Evolutionary conservation across 176 grass and related monocot genomes (phyloP).

Genomic region (Aegilops sharonensis): DNA sequence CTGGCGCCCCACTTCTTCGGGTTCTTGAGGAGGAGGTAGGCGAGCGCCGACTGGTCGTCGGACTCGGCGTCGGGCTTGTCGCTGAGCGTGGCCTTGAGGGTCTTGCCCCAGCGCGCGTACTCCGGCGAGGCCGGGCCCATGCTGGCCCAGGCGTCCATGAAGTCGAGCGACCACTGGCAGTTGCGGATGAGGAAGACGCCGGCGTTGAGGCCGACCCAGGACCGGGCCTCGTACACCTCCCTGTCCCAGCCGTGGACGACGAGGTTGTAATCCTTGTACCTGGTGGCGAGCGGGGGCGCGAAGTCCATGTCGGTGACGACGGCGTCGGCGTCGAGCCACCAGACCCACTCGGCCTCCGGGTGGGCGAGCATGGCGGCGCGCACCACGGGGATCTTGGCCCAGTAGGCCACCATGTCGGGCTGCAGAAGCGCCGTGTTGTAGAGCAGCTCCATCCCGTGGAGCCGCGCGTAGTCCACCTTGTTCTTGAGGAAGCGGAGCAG

Average conservation of each 20-base stretch:
- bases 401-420: constrained; percentile 56
- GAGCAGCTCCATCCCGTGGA: constrained; percentile 61
- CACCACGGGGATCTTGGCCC: constrained; percentile 68
- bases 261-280: constrained; percentile 35
- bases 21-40: constrained; percentile 46
- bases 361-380: constrained; percentile 83
- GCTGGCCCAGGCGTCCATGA: constrained; percentile 57
- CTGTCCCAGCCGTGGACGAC: constrained; percentile 56
- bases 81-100: constrained; percentile 17
- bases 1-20: constrained; percentile 22
- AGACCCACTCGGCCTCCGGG: constrained; percentile 86
- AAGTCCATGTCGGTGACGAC: constrained; percentile 94
- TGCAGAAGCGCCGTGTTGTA: constrained; percentile 68
- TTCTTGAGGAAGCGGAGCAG: constrained; percentile 77
- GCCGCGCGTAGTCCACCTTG: constrained; percentile 85
- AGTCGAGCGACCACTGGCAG: constrained; percentile 88
- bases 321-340: constrained; percentile 93
- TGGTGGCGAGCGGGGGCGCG: constrained; percentile 34
- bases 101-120: constrained; percentile 30
- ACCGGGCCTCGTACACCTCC: constrained; percentile 37
- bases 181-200: constrained; percentile 85
- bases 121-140: constrained; percentile 39
- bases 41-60: constrained; percentile 70
- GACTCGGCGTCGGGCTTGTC: constrained; percentile 41
- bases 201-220: constrained; percentile 80